A percentile compares a stretch with the other conserved stretches of the same genome.
Evolutionary conservation across 352 stramenopile species (phyloP).

Genomic region (Pythium myriotylum): DNA sequence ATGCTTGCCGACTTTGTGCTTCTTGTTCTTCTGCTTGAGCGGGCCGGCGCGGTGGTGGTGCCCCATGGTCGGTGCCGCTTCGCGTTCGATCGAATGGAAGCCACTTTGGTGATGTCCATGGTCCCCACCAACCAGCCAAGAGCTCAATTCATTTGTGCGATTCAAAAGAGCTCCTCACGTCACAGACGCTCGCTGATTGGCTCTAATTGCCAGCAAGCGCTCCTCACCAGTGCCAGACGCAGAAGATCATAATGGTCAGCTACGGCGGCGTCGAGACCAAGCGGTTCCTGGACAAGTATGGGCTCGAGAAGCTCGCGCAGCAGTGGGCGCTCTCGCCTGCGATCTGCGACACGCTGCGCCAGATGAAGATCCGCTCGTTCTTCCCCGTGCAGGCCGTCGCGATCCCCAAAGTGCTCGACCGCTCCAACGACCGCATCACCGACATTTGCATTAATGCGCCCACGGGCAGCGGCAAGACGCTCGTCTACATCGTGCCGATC

Average conservation of each 20-base stretch:
- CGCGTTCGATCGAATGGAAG: conserved; percentile 25
- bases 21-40: conserved; percentile 93
- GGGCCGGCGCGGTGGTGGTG: conserved; percentile 87
- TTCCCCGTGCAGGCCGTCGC: conserved; percentile 95
- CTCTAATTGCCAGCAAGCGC: conserved; percentile 12
- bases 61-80: conserved; percentile 49
- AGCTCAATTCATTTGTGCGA: conserved; percentile 30
- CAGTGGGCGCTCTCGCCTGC: conserved; percentile 52
- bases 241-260: no score
- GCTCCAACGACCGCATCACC: conserved; percentile 72
- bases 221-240: no score
- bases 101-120: conserved; percentile 15
- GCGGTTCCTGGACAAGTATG: conserved; percentile 69
- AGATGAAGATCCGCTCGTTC: conserved; percentile 81
- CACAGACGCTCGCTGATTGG: conserved; percentile 10
- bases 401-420: conserved; percentile 92
- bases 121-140: conserved; percentile 6
- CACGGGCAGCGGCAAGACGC: conserved; percentile 97
- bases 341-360: conserved; percentile 43
- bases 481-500: conserved; percentile 97
- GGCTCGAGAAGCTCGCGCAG: conserved; percentile 56
- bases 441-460: conserved; percentile 98
- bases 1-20: conserved; percentile 88
- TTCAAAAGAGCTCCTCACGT: conserved; percentile 19
- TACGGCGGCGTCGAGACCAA: conserved; percentile 32